Percentiles rank a stretch among this genome's conserved stretches.
These are phyloP conservation scores for Paracoccidioides brasiliensis DNA, from an alignment of 2,329 filamentous ascomycete species.

Conservation along the genomic window DNA sequence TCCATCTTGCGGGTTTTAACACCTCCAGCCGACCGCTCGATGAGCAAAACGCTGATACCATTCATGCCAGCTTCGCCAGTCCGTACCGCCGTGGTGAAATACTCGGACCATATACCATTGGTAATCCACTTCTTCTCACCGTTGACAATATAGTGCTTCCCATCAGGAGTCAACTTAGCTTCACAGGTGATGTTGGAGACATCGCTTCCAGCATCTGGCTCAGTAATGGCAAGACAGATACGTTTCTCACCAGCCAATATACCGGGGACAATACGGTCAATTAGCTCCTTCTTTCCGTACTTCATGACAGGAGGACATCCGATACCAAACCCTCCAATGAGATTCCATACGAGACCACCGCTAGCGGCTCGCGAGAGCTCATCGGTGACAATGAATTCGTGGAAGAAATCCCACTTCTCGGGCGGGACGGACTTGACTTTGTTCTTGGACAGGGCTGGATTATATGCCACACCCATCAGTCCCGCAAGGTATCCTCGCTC, in stretches of 20 bases:
- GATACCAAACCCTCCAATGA: constrained; percentile 93
- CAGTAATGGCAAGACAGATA: constrained; percentile 93
- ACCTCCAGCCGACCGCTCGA: constrained; percentile 71
- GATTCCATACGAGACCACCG: constrained; percentile 91
- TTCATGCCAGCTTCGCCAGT: constrained; percentile 86
- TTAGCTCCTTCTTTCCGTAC: constrained; percentile 73
- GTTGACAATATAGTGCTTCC: constrained; percentile 98
- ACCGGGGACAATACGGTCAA: constrained; percentile 76
- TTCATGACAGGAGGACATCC: constrained; percentile 84
- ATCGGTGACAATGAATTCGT: constrained; percentile 90
- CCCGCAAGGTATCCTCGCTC: constrained; percentile 84
- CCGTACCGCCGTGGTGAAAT: constrained; percentile 92
- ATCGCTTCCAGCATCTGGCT: constrained; percentile 88
- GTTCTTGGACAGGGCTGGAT: constrained; percentile 57
- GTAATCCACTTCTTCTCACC: constrained; percentile 99
- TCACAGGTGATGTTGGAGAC: constrained; percentile 93
- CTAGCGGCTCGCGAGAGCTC: constrained; percentile 81
- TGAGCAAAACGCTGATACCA: constrained; percentile 78
- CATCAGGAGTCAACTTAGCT: constrained; percentile 85
- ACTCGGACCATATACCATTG: constrained; percentile 92
- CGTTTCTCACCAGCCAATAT: constrained; percentile 89
- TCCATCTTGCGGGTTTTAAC: constrained; percentile 94
- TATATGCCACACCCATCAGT: constrained; percentile 67
- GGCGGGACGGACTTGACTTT: constrained; percentile 63
- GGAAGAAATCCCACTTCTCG: constrained; percentile 96